These are phyloP conservation scores for Misopates orontium DNA, from an alignment of 257 asterid genomes.

Conservation along the genomic window DNA sequence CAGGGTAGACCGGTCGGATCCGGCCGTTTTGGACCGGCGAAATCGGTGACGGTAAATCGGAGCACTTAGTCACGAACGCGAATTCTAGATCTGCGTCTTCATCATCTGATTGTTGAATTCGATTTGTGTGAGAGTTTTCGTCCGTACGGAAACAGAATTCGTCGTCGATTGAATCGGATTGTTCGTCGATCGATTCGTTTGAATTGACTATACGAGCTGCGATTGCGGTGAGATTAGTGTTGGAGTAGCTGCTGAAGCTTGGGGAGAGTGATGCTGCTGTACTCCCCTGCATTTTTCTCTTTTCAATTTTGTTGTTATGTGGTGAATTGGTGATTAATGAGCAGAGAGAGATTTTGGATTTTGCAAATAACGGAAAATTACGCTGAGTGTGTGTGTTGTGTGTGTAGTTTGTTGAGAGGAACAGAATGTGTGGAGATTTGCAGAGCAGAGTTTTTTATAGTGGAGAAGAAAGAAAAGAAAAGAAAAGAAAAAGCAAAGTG, in stretches of 20 bases:
- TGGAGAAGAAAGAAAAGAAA: neutral
- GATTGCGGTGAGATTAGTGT: constrained; percentile 32
- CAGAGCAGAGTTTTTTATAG: constrained; percentile 1
- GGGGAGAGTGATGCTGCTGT: constrained; percentile 37
- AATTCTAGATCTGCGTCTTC: constrained; percentile 37
- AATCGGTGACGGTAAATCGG: constrained; percentile 38
- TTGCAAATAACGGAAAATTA: too few relatives aligned
- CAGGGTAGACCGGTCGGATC: constrained; percentile 67
- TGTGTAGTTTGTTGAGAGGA: constrained; percentile 30
- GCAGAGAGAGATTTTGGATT: too few relatives aligned
- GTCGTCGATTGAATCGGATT: constrained; percentile 34
- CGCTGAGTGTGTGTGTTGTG: neutral
- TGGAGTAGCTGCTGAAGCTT: constrained; percentile 33
- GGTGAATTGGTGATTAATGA: too few relatives aligned
- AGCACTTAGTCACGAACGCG: constrained; percentile 40
- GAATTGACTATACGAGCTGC: constrained; percentile 46
- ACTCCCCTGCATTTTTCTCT: constrained; percentile 30
- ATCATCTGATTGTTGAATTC: constrained; percentile 4
- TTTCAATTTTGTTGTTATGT: too few relatives aligned
- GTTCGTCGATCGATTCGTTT: constrained; percentile 32
- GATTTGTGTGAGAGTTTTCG: constrained; percentile 29
- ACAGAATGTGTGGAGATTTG: constrained; percentile 24
- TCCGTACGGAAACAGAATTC: constrained; percentile 33
- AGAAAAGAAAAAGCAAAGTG: too few relatives aligned
- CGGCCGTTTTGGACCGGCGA: constrained; percentile 66